Base-by-base conservation (phyloP, 495 filamentous ascomycete genomes). In the Cercophora sp. region DNA sequence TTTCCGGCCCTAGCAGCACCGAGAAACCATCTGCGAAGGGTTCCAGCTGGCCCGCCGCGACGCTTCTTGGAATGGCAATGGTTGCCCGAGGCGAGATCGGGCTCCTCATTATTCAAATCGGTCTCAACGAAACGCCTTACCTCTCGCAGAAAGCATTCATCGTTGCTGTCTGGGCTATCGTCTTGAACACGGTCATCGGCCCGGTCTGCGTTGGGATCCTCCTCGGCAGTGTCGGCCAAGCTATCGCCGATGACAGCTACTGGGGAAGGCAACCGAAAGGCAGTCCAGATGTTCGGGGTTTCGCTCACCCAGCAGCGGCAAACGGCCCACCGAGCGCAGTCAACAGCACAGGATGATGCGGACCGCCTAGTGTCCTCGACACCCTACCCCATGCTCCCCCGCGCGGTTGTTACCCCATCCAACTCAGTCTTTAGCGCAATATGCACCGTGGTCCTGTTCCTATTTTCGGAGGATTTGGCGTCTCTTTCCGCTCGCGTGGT, bases 1-100 rank as follows among this genome's bases (percentile, higher is more conserved):
- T 61, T 8, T 16, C 29, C 9, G 9, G 26, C 52, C 34, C 15
- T 9, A 18, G 11, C 32, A 5, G 35, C 25, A 43, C 19, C 25
- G 45, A 45, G 20, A 23, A 10, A n/a, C 16, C 18, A 20, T 22
- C 13, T 13, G 10, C 1, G 0, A 8, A n/a, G 8, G 27, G 0
- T 60, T 72, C 29, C 79, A 52, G 44, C 32, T 63, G 62, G 62
- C 57, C 59, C 0, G 51, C 60, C 2, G 59, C 59, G 0, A 44
- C 57, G 13, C 42, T 67, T 25, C 60, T 67, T 18, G 59, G 65
- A 9, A 50, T 55, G 2, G 61, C 85, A 0, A 91, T 91, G 87
- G 79, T 86, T 0, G 81, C 88, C 0, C 77, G 87, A 27, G 88
- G 88, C 2, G 88, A 95, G 61, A 85, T 92, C 22, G 87, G 87